Conservation (phyloP, 345 rosid species). For the Acer campestre region DNA sequence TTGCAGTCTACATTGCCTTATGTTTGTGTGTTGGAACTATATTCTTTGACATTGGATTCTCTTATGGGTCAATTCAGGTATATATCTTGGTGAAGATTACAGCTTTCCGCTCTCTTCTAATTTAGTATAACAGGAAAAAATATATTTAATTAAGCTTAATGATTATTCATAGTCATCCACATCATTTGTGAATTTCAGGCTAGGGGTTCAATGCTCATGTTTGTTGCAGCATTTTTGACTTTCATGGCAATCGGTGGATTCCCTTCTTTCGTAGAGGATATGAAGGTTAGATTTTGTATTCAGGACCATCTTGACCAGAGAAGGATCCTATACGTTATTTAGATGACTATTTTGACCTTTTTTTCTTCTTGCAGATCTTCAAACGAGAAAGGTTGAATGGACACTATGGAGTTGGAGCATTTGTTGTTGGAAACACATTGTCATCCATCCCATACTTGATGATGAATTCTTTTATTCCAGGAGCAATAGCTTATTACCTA, state of each 20-base stretch:
- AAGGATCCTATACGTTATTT: too few relatives aligned
- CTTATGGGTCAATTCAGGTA: conserved; percentile 64
- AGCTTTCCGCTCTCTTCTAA: background rate
- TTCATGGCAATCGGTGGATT: conserved; percentile 62
- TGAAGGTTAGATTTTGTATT: conserved; percentile 33
- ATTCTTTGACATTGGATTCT: conserved; percentile 38
- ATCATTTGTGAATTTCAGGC: conserved; percentile 28
- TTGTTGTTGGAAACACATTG: conserved; percentile 50
- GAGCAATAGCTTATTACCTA: conserved; percentile 48
- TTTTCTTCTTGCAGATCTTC: conserved; percentile 31
- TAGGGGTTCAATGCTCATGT: conserved; percentile 51
- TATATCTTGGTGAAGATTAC: background rate
- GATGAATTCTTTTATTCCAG: conserved; percentile 43
- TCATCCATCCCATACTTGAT: conserved; percentile 48
- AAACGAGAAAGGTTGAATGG: conserved; percentile 58
- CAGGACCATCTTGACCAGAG: too few relatives aligned
- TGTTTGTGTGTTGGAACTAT: conserved; percentile 55
- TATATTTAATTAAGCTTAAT: background rate
- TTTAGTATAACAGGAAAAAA: background rate
- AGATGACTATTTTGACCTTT: background rate
- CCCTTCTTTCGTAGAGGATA: conserved; percentile 57
- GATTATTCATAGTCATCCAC: too few relatives aligned
- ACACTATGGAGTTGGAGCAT: conserved; percentile 52
- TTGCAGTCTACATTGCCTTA: conserved; percentile 49
- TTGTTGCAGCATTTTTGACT: conserved; percentile 48